Percentiles rank a stretch among this genome's conserved stretches.
Evolutionary conservation across 352 stramenopile species (phyloP).

Genomic region (Pythium brachiatum): DNA sequence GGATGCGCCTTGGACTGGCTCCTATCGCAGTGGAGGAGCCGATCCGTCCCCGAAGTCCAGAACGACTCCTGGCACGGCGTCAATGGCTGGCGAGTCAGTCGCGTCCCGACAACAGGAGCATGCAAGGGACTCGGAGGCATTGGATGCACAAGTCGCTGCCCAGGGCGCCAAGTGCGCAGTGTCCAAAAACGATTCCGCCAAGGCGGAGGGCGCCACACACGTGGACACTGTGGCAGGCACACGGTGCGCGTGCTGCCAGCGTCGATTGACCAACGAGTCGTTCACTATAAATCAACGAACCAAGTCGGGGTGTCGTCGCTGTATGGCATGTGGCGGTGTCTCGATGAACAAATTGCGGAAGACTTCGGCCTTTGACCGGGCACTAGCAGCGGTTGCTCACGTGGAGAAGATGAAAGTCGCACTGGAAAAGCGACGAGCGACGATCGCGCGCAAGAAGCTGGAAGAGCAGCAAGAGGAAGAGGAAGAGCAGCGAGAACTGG

Average conservation of each 20-base stretch:
- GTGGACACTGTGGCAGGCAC: not conserved
- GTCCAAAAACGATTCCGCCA: not conserved
- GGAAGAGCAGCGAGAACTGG: not conserved
- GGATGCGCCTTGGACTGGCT: not conserved
- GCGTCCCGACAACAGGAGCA: no score
- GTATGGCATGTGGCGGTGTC: no score
- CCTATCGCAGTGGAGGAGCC: not conserved
- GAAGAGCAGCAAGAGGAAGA: constrained; percentile 7
- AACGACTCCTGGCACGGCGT: no score
- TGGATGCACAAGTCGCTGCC: not conserved
- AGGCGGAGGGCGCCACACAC: not conserved
- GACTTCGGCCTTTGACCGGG: not conserved
- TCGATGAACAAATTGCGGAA: not conserved
- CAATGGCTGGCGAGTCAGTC: no score
- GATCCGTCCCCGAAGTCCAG: no score
- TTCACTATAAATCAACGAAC: constrained; percentile 1
- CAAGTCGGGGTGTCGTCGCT: not conserved
- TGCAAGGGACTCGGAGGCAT: no score
- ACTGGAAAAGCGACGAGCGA: not conserved
- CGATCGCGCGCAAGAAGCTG: not conserved
- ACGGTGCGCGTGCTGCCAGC: constrained; percentile 8
- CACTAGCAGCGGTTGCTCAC: not conserved
- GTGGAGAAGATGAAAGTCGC: not conserved
- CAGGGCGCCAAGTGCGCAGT: not conserved
- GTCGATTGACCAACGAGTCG: not conserved